Base-by-base conservation (phyloP, 371 early-diverging fungal genomes). In the Mortierella sp. region DNA sequence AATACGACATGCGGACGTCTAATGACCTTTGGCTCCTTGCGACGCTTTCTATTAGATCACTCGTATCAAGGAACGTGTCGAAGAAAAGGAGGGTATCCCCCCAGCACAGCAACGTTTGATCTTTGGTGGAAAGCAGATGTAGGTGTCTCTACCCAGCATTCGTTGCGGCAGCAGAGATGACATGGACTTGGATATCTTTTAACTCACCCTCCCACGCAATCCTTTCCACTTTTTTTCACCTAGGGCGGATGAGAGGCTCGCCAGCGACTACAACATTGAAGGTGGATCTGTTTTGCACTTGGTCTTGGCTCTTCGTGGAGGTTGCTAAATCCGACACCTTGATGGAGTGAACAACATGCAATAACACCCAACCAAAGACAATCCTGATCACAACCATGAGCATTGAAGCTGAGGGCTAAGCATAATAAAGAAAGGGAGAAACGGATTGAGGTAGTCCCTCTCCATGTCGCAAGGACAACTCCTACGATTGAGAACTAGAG, bases 291-390 rank as follows among this genome's bases (percentile, higher is more conserved):
- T 97, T 17, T 85, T 99, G 46, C 99, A 99, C 81, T 87, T 99
- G 82, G 98, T 99, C 14, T 85, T 99, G 65, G 97, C 99, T 28
- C 90, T 99, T 57, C 95, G 99, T 81, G 99, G 99, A 54, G 99
- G 99, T 37, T 72, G 72, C 51, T 65, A 66, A 66, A 24, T 24
- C 48, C 6, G n/a, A 10, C 39, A 39, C n/a, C n/a, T n/a, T n/a
- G n/a, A n/a, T n/a, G n/a, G n/a, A n/a, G n/a, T n/a, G n/a, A n/a
- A n/a, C n/a, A n/a, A n/a, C n/a, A n/a, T n/a, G n/a, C n/a, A n/a
- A n/a, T n/a, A n/a, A n/a, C n/a, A n/a, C n/a, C n/a, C n/a, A n/a
- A n/a, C n/a, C n/a, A n/a, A n/a, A n/a, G n/a, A n/a, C n/a, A n/a
- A n/a, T n/a, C n/a, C n/a, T n/a, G n/a, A n/a, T n/a, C n/a, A n/a